Conservation (phyloP, 148 eudicot species). For the Cornus florida region DNA sequence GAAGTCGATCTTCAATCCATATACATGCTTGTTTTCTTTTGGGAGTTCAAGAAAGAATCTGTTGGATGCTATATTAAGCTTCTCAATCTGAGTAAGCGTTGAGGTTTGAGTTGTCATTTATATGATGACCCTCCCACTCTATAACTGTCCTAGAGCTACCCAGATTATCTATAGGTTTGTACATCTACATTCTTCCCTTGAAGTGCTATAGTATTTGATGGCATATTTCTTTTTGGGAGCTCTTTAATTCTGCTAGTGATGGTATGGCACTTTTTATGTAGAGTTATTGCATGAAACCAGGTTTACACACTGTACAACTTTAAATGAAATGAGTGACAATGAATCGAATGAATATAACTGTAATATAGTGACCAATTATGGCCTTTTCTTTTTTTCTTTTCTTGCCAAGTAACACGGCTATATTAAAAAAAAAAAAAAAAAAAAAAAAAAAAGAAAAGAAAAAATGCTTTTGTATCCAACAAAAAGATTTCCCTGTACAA, state of each 20-base stretch:
- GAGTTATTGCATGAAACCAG: too few relatives aligned
- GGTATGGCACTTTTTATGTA: background rate
- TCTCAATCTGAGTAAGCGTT: background rate
- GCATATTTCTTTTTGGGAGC: background rate
- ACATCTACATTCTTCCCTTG: background rate
- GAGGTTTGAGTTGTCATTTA: background rate
- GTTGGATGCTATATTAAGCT: background rate
- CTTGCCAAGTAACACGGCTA: background rate
- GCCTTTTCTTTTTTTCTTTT: background rate
- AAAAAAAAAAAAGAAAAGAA: too few relatives aligned
- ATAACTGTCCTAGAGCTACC: background rate
- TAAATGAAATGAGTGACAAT: background rate
- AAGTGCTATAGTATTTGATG: background rate
- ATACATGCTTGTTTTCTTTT: background rate
- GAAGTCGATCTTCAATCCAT: background rate
- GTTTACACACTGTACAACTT: background rate
- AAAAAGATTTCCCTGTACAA: background rate
- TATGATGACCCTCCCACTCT: background rate
- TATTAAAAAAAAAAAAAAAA: too few relatives aligned
- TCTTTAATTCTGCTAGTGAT: background rate
- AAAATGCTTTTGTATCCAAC: background rate
- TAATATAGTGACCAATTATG: background rate
- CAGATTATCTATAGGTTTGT: background rate
- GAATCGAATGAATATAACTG: background rate
- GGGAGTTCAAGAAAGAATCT: background rate